Evolutionary conservation across 352 stramenopile species (phyloP).

Genomic region (Phytophthora foliorum): DNA sequence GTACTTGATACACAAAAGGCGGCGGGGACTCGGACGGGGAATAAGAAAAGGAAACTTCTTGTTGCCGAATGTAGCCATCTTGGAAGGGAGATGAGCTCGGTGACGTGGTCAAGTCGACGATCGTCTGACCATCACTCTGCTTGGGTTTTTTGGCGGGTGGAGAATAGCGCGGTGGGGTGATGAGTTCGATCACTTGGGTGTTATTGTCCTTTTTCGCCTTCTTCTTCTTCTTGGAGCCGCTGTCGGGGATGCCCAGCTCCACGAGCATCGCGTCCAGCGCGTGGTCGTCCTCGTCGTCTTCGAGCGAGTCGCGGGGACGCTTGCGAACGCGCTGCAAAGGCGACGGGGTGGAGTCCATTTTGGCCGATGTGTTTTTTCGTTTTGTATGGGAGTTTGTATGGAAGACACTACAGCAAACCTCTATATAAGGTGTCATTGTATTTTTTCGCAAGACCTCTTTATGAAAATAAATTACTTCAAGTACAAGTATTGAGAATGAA

Average conservation of each 20-base stretch:
- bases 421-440: background rate
- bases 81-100: conserved; percentile 3
- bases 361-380: background rate
- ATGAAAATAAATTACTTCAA: too few relatives aligned
- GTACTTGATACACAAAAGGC: conserved; percentile 16
- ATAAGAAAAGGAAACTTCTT: conserved; percentile 29
- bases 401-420: background rate
- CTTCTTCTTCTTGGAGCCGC: conserved; percentile 24
- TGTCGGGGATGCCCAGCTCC: conserved; percentile 41
- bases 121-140: conserved; percentile 18
- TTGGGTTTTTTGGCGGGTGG: conserved; percentile 15
- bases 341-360: conserved; percentile 2
- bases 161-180: conserved; percentile 41
- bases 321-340: conserved; percentile 1
- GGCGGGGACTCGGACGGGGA: conserved; percentile 28
- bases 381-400: background rate
- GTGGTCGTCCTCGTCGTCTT: conserved; percentile 35
- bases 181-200: conserved; percentile 53
- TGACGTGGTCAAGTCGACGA: conserved; percentile 62
- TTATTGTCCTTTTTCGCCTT: conserved; percentile 3
- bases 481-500: too few relatives aligned
- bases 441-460: too few relatives aligned
- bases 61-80: conserved; percentile 17
- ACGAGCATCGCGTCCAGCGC: conserved; percentile 44
- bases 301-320: conserved; percentile 29